Evolutionary conservation across 805 yeast genomes (phyloP).

Genomic region (Komagataella ulmi): DNA sequence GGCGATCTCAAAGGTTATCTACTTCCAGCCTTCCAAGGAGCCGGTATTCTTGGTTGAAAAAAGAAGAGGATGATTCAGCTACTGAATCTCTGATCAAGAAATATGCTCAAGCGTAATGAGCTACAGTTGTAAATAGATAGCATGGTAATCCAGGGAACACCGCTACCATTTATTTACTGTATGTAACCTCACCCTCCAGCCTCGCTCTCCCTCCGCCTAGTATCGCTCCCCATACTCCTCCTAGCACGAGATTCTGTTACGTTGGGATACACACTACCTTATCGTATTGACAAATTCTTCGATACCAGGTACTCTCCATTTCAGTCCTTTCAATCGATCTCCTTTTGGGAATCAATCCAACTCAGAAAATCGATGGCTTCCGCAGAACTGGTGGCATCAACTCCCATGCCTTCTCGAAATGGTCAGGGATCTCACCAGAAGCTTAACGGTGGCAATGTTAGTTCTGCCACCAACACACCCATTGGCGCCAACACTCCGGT

Average conservation of each 20-base stretch:
- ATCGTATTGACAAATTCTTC: not conserved
- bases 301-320: not conserved
- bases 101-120: not conserved
- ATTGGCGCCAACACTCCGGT: not conserved
- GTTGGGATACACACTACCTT: not conserved
- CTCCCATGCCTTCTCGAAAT: not conserved
- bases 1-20: not conserved
- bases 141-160: not conserved
- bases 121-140: not conserved
- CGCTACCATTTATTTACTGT: not conserved
- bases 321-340: not conserved
- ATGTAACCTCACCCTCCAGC: not conserved
- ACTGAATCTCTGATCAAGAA: not conserved
- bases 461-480: not conserved
- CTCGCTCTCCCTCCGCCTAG: not conserved
- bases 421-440: not conserved
- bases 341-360: not conserved
- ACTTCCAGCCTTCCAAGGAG: not conserved
- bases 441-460: not conserved
- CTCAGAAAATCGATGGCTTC: slow-evolving; percentile 1
- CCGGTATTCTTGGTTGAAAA: not conserved
- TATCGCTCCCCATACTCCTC: not conserved
- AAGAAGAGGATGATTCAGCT: not conserved
- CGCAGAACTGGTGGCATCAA: slow-evolving; percentile 1
- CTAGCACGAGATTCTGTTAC: not conserved